Base-by-base conservation (phyloP, 2,329 filamentous ascomycete genomes). In the Verticillium albo-atrum region DNA sequence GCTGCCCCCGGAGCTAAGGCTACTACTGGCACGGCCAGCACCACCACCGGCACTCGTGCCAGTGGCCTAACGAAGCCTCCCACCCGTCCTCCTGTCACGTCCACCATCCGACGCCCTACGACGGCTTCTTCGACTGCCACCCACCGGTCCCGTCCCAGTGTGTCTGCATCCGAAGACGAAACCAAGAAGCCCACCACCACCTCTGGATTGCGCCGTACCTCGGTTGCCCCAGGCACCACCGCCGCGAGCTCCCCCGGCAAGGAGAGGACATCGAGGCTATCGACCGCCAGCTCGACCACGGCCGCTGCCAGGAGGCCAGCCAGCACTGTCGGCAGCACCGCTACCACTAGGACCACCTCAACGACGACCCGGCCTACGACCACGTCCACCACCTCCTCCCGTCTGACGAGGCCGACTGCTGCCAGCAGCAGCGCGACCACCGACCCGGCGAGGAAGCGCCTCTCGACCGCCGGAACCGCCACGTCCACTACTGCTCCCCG, bases 391-490 rank as follows among this genome's bases (percentile, higher is more conserved):
- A 68, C 73, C 20, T 64, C 73, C 25, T 68, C 71, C 28, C 62
- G 71, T 27, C 57, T 67, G 20, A 50, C 42, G 42, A 50, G 42
- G 42, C 64, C 72, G 3, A 66, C 68, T 53, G 61, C 72, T 26
- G 64, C 73, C 2, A 61, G 73, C 12, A 61, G 73, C 12, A 74
- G 71, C n/a, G 64, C 69, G 25, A 61, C 75, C 6, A 75, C 79
- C 2, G 74, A 79, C 37, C 79, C 84, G 51, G 76, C 79, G 20
- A 84, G 79, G 68, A 88, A 87, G 74, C 78, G 85, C 30, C 72
- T 88, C 20, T 87, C 85, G 10, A 77, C 77, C 1, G 75, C 79
- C 28, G 68, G 72, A 2, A 68, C 79, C 3, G 65, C 77, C 15
- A 57, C 74, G 12, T 67, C 74, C 20, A 58, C 73, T 27, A 71